Percentiles rank a stretch among this genome's conserved stretches.
phyloP scores from a whole-genome alignment of 768 basidiomycete species.

The Kockovaella imperatae region DNA sequence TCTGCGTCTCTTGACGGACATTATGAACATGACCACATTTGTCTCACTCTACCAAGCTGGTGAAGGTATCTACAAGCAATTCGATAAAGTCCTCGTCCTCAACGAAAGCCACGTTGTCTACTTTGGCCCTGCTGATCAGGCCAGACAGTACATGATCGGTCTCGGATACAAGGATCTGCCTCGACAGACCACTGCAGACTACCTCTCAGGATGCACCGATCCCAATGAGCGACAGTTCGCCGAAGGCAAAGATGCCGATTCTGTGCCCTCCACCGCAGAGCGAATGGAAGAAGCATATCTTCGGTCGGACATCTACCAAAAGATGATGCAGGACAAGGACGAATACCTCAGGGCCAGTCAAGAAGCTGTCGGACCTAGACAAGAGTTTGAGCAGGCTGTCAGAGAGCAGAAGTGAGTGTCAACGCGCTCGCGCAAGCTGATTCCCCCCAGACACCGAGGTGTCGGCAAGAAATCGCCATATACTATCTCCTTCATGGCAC shows the following conservation, averaged over 20 bases:
- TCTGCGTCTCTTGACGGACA: constrained; percentile 71
- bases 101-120: constrained; percentile 67
- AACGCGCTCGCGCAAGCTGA: not conserved
- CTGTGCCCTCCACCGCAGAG: constrained; percentile 64
- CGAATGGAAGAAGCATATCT: constrained; percentile 60
- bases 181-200: constrained; percentile 78
- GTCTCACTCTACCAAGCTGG: constrained; percentile 82
- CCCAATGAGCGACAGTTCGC: constrained; percentile 59
- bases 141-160: constrained; percentile 64
- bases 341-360: constrained; percentile 60
- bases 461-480: constrained; percentile 68
- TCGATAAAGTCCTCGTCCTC: constrained; percentile 78
- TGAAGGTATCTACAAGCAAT: constrained; percentile 53
- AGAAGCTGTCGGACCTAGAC: constrained; percentile 51
- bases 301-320: constrained; percentile 49
- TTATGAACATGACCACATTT: constrained; percentile 51
- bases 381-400: constrained; percentile 74
- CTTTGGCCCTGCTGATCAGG: constrained; percentile 61
- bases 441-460: constrained; percentile 52
- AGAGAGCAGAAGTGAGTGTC: constrained; percentile 54
- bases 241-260: constrained; percentile 52
- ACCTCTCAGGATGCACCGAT: constrained; percentile 55
- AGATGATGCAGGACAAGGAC: constrained; percentile 51
- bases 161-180: constrained; percentile 63
- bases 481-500: constrained; percentile 67